These are phyloP conservation scores for Trichoderma orchidacearum DNA, from an alignment of 495 filamentous ascomycete species.

Conservation along the genomic window DNA sequence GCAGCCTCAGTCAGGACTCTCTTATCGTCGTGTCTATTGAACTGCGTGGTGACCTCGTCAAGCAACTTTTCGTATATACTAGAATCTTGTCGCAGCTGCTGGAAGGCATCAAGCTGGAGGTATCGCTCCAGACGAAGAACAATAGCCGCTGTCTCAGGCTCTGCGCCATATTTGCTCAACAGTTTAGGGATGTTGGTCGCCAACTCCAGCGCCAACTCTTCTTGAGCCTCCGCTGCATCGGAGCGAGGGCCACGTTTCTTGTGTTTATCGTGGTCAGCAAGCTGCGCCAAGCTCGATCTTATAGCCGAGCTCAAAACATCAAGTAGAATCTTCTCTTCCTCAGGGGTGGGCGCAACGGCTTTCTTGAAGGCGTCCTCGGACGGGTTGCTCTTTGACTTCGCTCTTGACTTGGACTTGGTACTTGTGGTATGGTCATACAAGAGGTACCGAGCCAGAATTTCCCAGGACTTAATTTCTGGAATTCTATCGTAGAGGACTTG, in stretches of 20 bases:
- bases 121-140: conserved; percentile 80
- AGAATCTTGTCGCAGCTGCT: conserved; percentile 76
- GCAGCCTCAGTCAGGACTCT: conserved; percentile 76
- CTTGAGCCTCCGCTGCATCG: conserved; percentile 51
- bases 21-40: conserved; percentile 76
- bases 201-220: conserved; percentile 59
- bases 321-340: conserved; percentile 72
- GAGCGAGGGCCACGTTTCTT: conserved; percentile 43
- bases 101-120: conserved; percentile 76
- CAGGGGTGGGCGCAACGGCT: conserved; percentile 57
- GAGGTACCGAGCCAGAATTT: conserved; percentile 76
- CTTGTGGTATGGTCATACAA: conserved; percentile 75
- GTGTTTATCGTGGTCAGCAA: conserved; percentile 47
- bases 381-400: conserved; percentile 23
- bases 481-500: conserved; percentile 74
- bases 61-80: conserved; percentile 68
- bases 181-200: conserved; percentile 69
- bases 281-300: conserved; percentile 46
- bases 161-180: conserved; percentile 80
- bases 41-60: conserved; percentile 89
- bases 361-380: conserved; percentile 43
- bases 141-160: conserved; percentile 70
- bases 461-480: conserved; percentile 70
- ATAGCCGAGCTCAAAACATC: conserved; percentile 75
- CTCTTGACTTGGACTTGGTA: conserved; percentile 19